These are phyloP conservation scores for Aureobasidium melanogenum DNA, from an alignment of 2,329 filamentous ascomycete genomes.

Conservation along the genomic window DNA sequence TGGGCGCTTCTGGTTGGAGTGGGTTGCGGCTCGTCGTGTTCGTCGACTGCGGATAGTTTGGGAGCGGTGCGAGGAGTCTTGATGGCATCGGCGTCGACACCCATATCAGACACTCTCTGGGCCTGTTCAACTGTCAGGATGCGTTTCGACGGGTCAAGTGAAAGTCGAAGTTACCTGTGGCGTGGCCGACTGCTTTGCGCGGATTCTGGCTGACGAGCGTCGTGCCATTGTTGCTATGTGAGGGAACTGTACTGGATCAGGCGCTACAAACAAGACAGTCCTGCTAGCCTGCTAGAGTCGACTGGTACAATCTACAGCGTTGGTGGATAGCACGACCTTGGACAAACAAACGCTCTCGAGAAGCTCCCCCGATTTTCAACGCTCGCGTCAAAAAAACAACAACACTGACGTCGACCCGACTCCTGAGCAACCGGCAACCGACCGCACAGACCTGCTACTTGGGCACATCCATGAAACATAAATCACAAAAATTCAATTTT, in stretches of 20 bases:
- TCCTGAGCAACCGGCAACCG: background rate
- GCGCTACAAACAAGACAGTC: background rate
- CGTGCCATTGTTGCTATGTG: slow-evolving; percentile 22
- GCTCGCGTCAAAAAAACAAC: background rate
- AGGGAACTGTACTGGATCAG: background rate
- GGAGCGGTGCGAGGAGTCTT: slow-evolving; percentile 26
- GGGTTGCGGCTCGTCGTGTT: slow-evolving; percentile 33
- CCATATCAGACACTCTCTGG: slow-evolving; percentile 25
- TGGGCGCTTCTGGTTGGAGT: slow-evolving; percentile 17
- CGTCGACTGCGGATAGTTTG: slow-evolving; percentile 37
- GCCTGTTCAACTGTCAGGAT: background rate
- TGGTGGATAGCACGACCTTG: background rate
- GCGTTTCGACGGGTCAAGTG: background rate
- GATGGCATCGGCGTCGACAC: slow-evolving; percentile 22
- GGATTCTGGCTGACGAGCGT: slow-evolving; percentile 26
- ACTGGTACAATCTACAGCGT: background rate
- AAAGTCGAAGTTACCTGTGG: slow-evolving; percentile 15
- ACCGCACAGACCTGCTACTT: background rate
- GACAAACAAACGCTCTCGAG: background rate
- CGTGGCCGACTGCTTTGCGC: slow-evolving; percentile 21
- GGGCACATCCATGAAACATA: background rate
- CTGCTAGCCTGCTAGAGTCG: background rate
- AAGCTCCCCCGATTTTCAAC: background rate
- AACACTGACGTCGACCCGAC: background rate
- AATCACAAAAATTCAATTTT: background rate